Base-by-base conservation (phyloP, 345 rosid genomes). In the Cardamine occulta region DNA sequence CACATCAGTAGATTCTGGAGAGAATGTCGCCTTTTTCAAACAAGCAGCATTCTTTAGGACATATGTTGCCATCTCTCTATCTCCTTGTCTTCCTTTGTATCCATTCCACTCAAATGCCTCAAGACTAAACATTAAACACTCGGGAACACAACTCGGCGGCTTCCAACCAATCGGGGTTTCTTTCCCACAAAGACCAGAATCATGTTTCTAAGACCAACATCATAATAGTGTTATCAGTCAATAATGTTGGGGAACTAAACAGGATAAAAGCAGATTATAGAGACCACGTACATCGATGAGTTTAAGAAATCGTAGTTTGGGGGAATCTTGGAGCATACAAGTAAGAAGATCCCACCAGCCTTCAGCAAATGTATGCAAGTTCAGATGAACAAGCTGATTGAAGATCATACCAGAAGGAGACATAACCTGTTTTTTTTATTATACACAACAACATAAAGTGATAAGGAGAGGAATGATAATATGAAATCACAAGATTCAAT, bases 21-120 rank as follows among this genome's bases (percentile, higher is more conserved):
- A 44, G 45, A 70, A 57, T 1, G 10, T 58, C 1, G 66, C 74
- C 3, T 4, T 70, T 34, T 32, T 70, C 44, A 70, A 70, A 70
- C 34, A 19, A 45, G 45, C 34, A 12, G 66, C 65, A 29, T 45
- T 70, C 10, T 44, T 29, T 18, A 44, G 39, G 17, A 58, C 17
- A 71, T 49, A 71, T 21, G 8, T 34, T 60, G 75, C 37, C 31
- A 71, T 7, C 59, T 45, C 34, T 12, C 10, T 34, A n/a, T 60
- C 68, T 49, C 66, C 58, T 35, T 17, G 18, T n/a, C 67, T 45
- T 17, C 67, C 75, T 13, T 49, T 24, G 51, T 72, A 72, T 3
- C 59, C 60, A 5, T 3, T 48, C 75, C 75, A 72, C 68, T 9
- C 18, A 49, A 72, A 72, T 21, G 59, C 48, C 49, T 59, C 68